Evolutionary conservation across 2,329 filamentous ascomycete genomes (phyloP), one percentile per base, ranked within the genome.

Genomic region (Diaporthe amygdali): DNA sequence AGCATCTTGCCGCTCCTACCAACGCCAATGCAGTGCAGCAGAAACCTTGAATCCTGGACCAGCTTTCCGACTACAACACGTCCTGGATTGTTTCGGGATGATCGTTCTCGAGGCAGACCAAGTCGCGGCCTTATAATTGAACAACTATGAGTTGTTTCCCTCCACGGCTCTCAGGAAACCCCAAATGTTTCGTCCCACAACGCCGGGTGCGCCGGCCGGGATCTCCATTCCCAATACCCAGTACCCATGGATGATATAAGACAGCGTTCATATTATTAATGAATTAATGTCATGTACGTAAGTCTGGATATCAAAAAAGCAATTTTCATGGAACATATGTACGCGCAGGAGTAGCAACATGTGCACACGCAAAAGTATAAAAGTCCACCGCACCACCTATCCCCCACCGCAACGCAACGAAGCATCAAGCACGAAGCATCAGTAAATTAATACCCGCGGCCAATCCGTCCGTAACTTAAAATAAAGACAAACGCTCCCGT

Each of bases 181-280:
- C 20, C 17, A 15, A 17, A n/a, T 8, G 27, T 20, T 14, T 3
- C 44, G 25, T 25, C 30, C 59, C 20, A 25, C 14, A 30, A 22
- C n/a, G 30, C 10, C 17, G 7, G 27, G 20, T 7, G 30, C 20
- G 20, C 30, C 20, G 3, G 41, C 30, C 30, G 12, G 30, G 22
- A 17, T 5, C 9, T 10, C 27, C 14, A 17, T 2, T n/a, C 34
- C 12, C 47, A 41, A 64, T 27, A 47, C 37, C 25, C 30, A 47
- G 32, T 20, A 30, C 15, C 14, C 44, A 20, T 17, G 30, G 12
- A 12, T 49, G 59, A 64, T 25, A 64, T 25, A 41, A 64, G 59
- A 64, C 59, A 64, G 59, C 30, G 59, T 49, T 64, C 59, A 64
- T 49, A 64, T 64, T 64, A 64, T 64, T 64, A 64, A 64, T 64